phyloP scores from a whole-genome alignment of 108 stramenopile species.

The Schizochytrium sp. region DNA sequence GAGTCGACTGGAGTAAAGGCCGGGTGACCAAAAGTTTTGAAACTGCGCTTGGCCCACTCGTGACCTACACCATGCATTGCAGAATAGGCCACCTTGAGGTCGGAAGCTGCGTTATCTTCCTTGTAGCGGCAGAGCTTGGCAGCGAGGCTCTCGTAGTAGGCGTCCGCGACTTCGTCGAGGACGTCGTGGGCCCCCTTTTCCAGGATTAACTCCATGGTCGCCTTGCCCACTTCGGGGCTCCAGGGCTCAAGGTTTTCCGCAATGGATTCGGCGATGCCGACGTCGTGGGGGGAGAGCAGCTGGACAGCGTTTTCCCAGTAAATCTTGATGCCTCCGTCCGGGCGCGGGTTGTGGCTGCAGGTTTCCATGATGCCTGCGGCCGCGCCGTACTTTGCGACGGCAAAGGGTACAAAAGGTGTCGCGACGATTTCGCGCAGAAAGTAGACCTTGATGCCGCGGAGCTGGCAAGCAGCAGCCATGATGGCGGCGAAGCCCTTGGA shows the following conservation, averaged over 20 bases:
- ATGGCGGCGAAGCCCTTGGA: slow-evolving; percentile 75
- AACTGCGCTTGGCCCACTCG: slow-evolving; percentile 55
- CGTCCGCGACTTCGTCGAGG: slow-evolving; percentile 42
- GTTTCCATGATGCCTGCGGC: slow-evolving; percentile 92
- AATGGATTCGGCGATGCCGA: slow-evolving; percentile 71
- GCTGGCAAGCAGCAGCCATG: slow-evolving; percentile 66
- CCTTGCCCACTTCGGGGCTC: slow-evolving; percentile 29
- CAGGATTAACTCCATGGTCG: background rate
- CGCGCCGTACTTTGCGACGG: slow-evolving; percentile 43
- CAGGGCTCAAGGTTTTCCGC: slow-evolving; percentile 71
- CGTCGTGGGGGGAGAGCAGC: slow-evolving; percentile 81
- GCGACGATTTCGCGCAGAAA: slow-evolving; percentile 70
- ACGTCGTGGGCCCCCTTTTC: background rate
- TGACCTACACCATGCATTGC: slow-evolving; percentile 94
- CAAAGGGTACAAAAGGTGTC: slow-evolving; percentile 84
- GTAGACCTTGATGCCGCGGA: slow-evolving; percentile 66
- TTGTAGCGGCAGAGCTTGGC: slow-evolving; percentile 20
- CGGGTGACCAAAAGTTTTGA: slow-evolving; percentile 64
- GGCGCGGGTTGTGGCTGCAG: slow-evolving; percentile 92
- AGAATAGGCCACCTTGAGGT: slow-evolving; percentile 68
- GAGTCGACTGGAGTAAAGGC: slow-evolving; percentile 60
- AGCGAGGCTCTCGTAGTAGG: slow-evolving; percentile 57
- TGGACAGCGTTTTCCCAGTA: slow-evolving; percentile 91
- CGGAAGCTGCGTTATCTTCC: background rate
- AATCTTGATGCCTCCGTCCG: slow-evolving; percentile 91